phyloP scores from a whole-genome alignment of 2,329 filamentous ascomycete genomes.

The Lachnellula cervina region DNA sequence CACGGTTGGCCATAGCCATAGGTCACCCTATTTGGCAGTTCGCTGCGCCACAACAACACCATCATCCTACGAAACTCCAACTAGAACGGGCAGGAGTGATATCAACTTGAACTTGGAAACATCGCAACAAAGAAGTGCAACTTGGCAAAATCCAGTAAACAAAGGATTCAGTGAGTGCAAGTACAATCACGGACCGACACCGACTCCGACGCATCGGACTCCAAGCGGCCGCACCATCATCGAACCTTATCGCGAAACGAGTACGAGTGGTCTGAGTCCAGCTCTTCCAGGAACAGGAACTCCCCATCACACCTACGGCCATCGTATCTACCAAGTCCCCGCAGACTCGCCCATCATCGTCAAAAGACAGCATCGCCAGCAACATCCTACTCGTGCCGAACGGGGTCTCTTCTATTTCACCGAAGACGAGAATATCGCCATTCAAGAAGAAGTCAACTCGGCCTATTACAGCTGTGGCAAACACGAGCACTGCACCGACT shows the following conservation, averaged over 20 bases:
- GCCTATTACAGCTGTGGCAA: constrained; percentile 6
- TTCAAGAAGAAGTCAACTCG: constrained; percentile 10
- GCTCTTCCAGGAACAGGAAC: neutral
- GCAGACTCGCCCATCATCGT: neutral
- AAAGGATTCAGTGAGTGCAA: neutral
- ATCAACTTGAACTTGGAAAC: neutral
- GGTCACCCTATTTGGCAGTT: neutral
- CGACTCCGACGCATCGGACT: neutral
- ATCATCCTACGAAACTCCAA: neutral
- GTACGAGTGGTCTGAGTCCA: neutral
- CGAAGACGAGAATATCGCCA: constrained; percentile 11
- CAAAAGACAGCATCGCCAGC: constrained; percentile 1
- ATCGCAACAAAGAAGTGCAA: neutral
- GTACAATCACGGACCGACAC: neutral
- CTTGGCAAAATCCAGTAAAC: neutral
- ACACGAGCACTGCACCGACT: constrained; percentile 24
- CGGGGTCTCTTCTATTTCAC: constrained; percentile 17
- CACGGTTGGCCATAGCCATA: neutral
- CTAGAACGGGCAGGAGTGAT: neutral
- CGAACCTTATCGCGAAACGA: neutral
- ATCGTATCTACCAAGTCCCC: constrained; percentile 7
- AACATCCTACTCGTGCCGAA: neutral
- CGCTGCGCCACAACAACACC: neutral
- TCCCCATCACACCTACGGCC: constrained; percentile 7
- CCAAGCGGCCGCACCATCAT: neutral